Conservation (phyloP, 2,329 filamentous ascomycete genomes). For the Neofusicoccum sp. region DNA sequence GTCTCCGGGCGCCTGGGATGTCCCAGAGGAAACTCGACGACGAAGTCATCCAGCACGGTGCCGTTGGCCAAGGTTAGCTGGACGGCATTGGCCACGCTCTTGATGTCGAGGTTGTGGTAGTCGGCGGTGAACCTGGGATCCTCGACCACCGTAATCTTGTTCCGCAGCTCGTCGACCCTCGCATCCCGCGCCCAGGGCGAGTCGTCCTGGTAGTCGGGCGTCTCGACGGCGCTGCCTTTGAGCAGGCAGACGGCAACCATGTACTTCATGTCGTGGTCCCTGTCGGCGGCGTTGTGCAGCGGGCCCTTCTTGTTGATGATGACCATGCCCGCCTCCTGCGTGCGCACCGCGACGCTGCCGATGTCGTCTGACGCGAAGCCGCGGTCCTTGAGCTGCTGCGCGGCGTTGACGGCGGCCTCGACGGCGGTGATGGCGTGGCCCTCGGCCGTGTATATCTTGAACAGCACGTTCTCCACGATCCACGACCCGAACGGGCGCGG, state of each 20-base stretch:
- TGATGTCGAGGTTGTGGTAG: constrained; percentile 91
- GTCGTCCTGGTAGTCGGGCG: constrained; percentile 90
- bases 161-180: constrained; percentile 85
- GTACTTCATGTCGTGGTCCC: constrained; percentile 96
- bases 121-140: constrained; percentile 92
- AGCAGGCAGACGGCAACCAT: constrained; percentile 93
- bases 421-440: constrained; percentile 99
- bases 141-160: constrained; percentile 95
- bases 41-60: constrained; percentile 85
- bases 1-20: constrained; percentile 53
- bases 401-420: constrained; percentile 65
- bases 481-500: constrained; percentile 96
- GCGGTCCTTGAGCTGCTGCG: constrained; percentile 83
- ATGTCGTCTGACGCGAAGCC: constrained; percentile 88
- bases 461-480: constrained; percentile 99
- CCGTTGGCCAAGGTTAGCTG: constrained; percentile 95
- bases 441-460: constrained; percentile 87
- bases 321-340: constrained; percentile 95
- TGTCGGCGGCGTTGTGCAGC: constrained; percentile 99
- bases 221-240: constrained; percentile 88
- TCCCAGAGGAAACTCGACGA: constrained; percentile 91
- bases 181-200: constrained; percentile 87
- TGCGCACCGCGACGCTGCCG: constrained; percentile 89
- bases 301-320: constrained; percentile 99
- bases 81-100: constrained; percentile 95